phyloP scores from a whole-genome alignment of 257 asterid species.

The Echites panduratus region DNA sequence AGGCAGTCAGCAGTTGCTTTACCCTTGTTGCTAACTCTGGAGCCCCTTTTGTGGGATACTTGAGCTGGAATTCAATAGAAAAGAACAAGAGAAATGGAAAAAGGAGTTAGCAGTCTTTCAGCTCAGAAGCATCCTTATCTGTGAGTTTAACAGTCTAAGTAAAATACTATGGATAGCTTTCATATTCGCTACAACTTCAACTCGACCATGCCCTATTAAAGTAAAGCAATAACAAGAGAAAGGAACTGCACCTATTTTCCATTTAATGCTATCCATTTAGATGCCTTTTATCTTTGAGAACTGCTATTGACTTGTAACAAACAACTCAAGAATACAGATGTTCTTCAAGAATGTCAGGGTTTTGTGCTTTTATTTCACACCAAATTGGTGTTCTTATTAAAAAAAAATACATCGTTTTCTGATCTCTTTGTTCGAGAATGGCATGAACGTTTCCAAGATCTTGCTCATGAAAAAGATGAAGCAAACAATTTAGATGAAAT shows the following conservation, averaged over 20 bases:
- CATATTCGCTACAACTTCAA: background rate
- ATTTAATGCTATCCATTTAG: too few species aligned
- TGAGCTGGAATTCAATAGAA: conserved; percentile 30
- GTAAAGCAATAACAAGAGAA: background rate
- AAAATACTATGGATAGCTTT: background rate
- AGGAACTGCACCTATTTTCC: background rate
- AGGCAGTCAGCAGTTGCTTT: conserved; percentile 45
- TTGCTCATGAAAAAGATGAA: too few species aligned
- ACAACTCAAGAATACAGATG: too few species aligned
- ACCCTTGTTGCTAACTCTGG: conserved; percentile 63
- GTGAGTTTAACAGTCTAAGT: background rate
- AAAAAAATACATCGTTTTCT: background rate
- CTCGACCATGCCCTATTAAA: background rate
- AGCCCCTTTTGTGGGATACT: conserved; percentile 75
- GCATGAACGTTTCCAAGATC: background rate
- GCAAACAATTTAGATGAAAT: too few species aligned
- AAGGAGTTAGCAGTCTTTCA: background rate
- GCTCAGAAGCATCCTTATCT: background rate
- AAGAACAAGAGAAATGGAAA: background rate
- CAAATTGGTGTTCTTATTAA: background rate
- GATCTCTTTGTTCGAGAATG: background rate
- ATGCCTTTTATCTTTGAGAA: too few species aligned
- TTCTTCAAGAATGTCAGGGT: too few species aligned
- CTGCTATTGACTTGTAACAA: too few species aligned
- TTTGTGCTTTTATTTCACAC: background rate